phyloP scores from a whole-genome alignment of 2,329 filamentous ascomycete species.

The Hypoxylon sp. region DNA sequence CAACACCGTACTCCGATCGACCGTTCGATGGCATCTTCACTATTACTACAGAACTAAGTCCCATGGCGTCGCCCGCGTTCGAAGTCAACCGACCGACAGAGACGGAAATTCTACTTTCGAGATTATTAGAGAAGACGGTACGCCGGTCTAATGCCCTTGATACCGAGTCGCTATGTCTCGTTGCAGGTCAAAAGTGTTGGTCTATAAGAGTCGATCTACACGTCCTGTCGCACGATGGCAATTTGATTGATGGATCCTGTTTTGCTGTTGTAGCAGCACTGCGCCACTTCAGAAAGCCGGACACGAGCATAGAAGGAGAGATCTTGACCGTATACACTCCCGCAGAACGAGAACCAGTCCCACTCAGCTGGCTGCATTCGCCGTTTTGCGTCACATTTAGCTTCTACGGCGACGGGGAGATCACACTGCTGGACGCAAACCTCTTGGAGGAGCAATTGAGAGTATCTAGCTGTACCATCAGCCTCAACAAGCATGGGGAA shows the following conservation, averaged over 20 bases:
- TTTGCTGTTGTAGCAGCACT: conserved; percentile 89
- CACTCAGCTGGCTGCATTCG: conserved; percentile 90
- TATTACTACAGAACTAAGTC: conserved; percentile 90
- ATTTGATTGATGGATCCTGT: conserved; percentile 87
- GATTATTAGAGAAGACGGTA: conserved; percentile 93
- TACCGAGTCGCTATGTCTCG: conserved; percentile 94
- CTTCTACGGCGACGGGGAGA: conserved; percentile 81
- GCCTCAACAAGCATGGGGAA: conserved; percentile 90
- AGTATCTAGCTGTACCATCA: conserved; percentile 82
- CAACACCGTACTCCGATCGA: conserved; percentile 86
- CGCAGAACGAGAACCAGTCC: conserved; percentile 89
- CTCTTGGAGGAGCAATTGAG: conserved; percentile 83
- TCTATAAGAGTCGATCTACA: conserved; percentile 92
- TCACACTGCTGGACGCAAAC: conserved; percentile 79
- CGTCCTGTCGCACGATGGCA: conserved; percentile 91
- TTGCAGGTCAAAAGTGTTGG: conserved; percentile 93
- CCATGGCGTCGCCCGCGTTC: conserved; percentile 92
- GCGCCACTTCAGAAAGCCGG: conserved; percentile 91
- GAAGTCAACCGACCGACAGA: conserved; percentile 88
- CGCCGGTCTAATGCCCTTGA: conserved; percentile 93
- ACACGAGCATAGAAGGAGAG: conserved; percentile 88
- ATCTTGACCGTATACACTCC: conserved; percentile 86
- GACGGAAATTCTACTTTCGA: conserved; percentile 86
- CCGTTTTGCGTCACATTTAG: conserved; percentile 93
- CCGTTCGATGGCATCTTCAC: conserved; percentile 97